These are phyloP conservation scores for Torulaspora quercuum DNA, from an alignment of 805 yeast genomes.

Conservation along the genomic window DNA sequence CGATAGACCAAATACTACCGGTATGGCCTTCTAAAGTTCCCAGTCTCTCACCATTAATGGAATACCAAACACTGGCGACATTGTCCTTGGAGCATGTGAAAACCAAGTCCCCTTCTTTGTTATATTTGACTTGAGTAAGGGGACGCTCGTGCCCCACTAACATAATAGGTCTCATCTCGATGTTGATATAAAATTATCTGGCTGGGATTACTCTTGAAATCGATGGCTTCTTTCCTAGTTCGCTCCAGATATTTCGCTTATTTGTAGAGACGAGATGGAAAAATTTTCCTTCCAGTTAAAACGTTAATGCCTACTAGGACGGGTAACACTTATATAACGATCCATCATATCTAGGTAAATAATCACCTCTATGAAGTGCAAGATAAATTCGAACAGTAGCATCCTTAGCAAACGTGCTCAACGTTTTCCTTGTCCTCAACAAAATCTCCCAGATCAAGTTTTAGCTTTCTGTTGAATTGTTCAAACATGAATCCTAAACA, in stretches of 20 bases:
- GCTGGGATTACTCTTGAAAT: no score
- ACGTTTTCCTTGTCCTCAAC: conserved; percentile 49
- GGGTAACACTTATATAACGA: no score
- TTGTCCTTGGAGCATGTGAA: conserved; percentile 91
- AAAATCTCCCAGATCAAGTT: conserved; percentile 61
- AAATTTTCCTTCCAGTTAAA: no score
- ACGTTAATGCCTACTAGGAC: no score
- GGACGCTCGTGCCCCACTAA: conserved; percentile 97
- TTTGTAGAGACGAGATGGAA: no score
- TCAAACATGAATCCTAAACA: conserved; percentile 68
- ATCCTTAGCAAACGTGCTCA: conserved; percentile 65
- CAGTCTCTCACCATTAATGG: conserved; percentile 92
- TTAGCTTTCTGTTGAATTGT: conserved; percentile 64
- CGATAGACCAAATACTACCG: conserved; percentile 95
- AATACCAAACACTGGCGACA: conserved; percentile 87
- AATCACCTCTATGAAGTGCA: no score
- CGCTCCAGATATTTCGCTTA: no score
- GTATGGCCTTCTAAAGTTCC: conserved; percentile 88
- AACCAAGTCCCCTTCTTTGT: conserved; percentile 90
- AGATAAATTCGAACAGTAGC: no score
- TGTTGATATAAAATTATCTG: no score
- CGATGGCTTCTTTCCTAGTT: no score
- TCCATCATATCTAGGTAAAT: no score
- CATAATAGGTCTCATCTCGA: conserved; percentile 59
- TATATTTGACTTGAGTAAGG: conserved; percentile 91